Evolutionary conservation across 2,329 filamentous ascomycete genomes (phyloP), one percentile per base, ranked within the genome.

Genomic region (Colletotrichum cordylinicola): DNA sequence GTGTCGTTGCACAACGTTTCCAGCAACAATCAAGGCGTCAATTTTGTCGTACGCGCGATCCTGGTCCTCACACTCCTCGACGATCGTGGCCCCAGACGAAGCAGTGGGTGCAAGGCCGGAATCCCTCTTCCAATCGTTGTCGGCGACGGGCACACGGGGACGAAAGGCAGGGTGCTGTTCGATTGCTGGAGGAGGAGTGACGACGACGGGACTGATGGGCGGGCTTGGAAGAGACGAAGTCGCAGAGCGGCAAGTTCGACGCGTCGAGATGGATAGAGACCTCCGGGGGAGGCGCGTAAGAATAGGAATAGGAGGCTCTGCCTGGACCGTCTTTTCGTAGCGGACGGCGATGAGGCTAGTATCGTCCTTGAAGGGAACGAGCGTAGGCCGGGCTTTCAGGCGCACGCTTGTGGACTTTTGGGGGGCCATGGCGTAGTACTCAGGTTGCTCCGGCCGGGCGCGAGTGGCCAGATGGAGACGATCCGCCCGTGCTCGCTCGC

Each of bases 251-350:
- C 64, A 68, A 73, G 73, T 76, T 33, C 69, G 72, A 64, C 61
- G 67, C 69, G 78, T 77, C 39, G 70, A 73, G 58, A 71, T 55
- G 18, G 69, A 62, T 69, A 62, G 64, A 48, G 73, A 68, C 77
- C 83, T 85, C 76, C 82, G 82, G 78, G 82, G 85, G 81, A 83
- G 86, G 80, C 85, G 85, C 77, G 88, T 86, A 65, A 87, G 83
- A 74, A 91, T 82, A 61, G 88, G 88, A 77, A 92, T 90, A 43
- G 91, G 91, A 75, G 89, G 89, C 82, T 90, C 88, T 64, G 89
- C 89, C 79, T 90, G 87, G 67, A 88, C 84, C 43, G 90, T 91
- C 82, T 92, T 88, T 80, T 93, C 91, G 84, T 93, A 93, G 74
- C 90, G 89, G 71, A 93, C 80, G 64, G 88, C 88, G 74, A 92